These are phyloP conservation scores for Kluyveromyces aestuarii DNA, from an alignment of 805 yeast genomes.

Conservation along the genomic window DNA sequence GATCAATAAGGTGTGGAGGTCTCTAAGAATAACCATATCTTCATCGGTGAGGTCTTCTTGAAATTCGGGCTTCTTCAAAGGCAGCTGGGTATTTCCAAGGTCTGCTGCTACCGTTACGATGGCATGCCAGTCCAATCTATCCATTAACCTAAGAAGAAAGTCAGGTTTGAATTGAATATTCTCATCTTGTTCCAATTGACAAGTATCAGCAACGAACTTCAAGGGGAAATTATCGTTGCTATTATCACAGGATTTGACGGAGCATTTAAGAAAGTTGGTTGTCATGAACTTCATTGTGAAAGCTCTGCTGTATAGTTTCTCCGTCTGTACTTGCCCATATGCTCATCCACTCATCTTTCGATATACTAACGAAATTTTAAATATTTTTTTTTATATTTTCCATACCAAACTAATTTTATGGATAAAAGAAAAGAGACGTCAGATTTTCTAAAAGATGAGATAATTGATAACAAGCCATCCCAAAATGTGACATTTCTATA, in stretches of 20 bases:
- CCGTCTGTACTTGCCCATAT: background rate
- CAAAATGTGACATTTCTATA: no score
- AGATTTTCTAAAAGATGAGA: background rate
- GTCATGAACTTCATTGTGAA: conserved; percentile 80
- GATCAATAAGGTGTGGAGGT: conserved; percentile 66
- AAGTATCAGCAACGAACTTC: conserved; percentile 42
- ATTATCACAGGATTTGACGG: conserved; percentile 71
- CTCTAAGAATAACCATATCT: conserved; percentile 45
- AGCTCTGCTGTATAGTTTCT: background rate
- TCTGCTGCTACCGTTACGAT: conserved; percentile 68
- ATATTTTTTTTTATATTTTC: background rate
- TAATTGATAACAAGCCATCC: background rate
- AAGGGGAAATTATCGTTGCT: conserved; percentile 77
- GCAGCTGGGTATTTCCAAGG: conserved; percentile 54
- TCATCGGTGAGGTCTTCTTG: conserved; percentile 32
- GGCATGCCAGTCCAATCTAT: conserved; percentile 85
- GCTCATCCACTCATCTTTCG: background rate
- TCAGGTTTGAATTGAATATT: conserved; percentile 71
- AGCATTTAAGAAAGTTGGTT: conserved; percentile 93
- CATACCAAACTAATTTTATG: background rate
- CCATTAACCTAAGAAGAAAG: conserved; percentile 66
- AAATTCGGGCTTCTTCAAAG: conserved; percentile 50
- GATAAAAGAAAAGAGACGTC: background rate
- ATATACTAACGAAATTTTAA: background rate
- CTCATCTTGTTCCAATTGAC: conserved; percentile 67